Conservation (phyloP, 1,284 basidiomycete species). For the Cutaneotrichosporon cutaneum region DNA sequence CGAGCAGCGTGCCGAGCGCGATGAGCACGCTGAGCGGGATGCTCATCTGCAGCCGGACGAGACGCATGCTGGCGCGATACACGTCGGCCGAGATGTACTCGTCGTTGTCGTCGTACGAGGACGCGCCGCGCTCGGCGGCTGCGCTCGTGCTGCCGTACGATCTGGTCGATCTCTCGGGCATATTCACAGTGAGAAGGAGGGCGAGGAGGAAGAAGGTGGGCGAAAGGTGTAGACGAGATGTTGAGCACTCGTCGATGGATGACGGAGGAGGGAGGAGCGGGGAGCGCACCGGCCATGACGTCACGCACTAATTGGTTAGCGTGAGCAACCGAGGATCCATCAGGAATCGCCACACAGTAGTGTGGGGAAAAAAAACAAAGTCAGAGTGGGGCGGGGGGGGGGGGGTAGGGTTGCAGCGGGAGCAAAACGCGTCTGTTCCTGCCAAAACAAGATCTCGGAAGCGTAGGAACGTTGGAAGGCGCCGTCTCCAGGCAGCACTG, state of each 20-base stretch:
- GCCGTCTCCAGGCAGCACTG: no score
- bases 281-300: no score
- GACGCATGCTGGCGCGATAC: constrained; percentile 47
- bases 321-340: no score
- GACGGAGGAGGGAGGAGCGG: no score
- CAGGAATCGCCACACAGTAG: no score
- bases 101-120: constrained; percentile 43
- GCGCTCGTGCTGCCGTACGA: background rate
- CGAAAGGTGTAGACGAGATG: background rate
- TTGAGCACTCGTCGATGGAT: background rate
- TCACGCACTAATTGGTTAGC: no score
- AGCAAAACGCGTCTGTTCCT: no score
- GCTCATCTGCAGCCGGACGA: constrained; percentile 66
- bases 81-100: constrained; percentile 48
- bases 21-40: constrained; percentile 61
- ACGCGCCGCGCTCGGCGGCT: constrained; percentile 4
- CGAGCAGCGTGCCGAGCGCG: constrained; percentile 43
- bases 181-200: background rate
- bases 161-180: background rate
- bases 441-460: no score
- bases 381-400: no score
- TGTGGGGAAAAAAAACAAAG: no score
- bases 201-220: background rate
- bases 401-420: no score
- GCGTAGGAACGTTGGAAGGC: no score